These are phyloP conservation scores for Chimonanthus praecox DNA, from an alignment of 164 flowering plant genomes.

Conservation along the genomic window DNA sequence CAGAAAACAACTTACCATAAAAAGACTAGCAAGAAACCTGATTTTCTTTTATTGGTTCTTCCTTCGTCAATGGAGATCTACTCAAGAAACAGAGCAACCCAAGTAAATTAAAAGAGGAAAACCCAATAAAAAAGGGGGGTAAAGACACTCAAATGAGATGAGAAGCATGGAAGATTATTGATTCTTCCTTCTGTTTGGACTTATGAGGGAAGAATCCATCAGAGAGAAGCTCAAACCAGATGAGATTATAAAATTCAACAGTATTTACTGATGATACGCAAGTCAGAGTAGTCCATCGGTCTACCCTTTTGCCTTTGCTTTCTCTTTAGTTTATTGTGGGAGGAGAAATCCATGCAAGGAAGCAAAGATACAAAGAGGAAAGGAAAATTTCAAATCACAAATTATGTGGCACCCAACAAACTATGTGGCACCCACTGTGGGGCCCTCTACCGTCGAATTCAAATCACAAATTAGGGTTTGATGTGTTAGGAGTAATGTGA, in stretches of 20 bases:
- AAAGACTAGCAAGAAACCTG: no score
- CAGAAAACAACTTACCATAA: neutral
- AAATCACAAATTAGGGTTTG: no score
- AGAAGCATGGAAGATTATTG: no score
- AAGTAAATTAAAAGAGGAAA: no score
- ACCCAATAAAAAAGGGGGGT: no score
- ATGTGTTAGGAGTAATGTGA: no score
- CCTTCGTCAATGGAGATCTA: no score
- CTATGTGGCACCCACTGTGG: slow-evolving; percentile 27
- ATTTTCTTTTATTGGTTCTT: no score
- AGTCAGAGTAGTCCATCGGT: neutral
- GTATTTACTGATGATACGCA: neutral
- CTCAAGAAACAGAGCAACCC: no score
- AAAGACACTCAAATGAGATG: no score
- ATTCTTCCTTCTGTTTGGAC: no score
- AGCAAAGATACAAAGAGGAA: slow-evolving; percentile 42
- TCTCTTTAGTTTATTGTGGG: slow-evolving; percentile 17
- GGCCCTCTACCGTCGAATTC: no score
- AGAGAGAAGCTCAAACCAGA: slow-evolving; percentile 5
- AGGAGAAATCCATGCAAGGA: slow-evolving; percentile 91
- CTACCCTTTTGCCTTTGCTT: neutral
- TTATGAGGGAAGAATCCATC: neutral
- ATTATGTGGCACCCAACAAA: slow-evolving; percentile 60
- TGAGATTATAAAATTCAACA: neutral
- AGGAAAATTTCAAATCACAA: slow-evolving; percentile 26